These are phyloP conservation scores for Alliaria petiolata DNA, from an alignment of 345 rosid species.

Conservation along the genomic window DNA sequence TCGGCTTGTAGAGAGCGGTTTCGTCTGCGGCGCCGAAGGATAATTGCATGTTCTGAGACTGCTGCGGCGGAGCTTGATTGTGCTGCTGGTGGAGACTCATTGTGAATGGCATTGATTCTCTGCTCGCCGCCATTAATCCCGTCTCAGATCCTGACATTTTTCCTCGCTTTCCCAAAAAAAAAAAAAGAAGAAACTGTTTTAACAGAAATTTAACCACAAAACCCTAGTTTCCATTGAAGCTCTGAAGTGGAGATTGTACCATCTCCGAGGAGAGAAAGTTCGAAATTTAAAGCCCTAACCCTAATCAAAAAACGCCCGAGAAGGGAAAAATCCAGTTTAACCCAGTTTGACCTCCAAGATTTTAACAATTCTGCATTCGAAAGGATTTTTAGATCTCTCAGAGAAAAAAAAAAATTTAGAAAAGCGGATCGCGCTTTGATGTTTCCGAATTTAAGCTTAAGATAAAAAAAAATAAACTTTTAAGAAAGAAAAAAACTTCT, in stretches of 20 bases:
- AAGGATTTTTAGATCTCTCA: neutral
- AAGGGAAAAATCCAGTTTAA: neutral
- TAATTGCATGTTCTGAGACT: slow-evolving; percentile 25
- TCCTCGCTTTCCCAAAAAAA: neutral
- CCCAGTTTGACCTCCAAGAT: neutral
- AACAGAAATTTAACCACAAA: neutral
- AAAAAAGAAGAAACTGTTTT: neutral
- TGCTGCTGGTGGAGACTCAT: slow-evolving; percentile 20
- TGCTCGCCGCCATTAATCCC: slow-evolving; percentile 9
- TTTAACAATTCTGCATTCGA: neutral
- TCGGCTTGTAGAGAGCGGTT: slow-evolving; percentile 15
- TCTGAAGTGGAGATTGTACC: neutral
- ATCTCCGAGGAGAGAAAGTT: slow-evolving; percentile 9
- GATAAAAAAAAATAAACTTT: neutral
- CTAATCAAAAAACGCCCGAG: neutral
- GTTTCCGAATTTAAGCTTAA: neutral
- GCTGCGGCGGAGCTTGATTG: neutral
- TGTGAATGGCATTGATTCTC: slow-evolving; percentile 3
- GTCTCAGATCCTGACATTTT: slow-evolving; percentile 27
- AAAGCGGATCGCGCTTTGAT: neutral
- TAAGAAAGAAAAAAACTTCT: neutral
- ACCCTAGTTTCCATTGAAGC: slow-evolving; percentile 18
- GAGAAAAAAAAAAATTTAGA: neutral
- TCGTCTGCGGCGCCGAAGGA: neutral
- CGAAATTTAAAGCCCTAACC: neutral